A percentile compares a stretch with the other conserved stretches of the same genome.
Evolutionary conservation across 306 rosid genomes (phyloP).

Genomic region (Oxytropis ochrocephala): DNA sequence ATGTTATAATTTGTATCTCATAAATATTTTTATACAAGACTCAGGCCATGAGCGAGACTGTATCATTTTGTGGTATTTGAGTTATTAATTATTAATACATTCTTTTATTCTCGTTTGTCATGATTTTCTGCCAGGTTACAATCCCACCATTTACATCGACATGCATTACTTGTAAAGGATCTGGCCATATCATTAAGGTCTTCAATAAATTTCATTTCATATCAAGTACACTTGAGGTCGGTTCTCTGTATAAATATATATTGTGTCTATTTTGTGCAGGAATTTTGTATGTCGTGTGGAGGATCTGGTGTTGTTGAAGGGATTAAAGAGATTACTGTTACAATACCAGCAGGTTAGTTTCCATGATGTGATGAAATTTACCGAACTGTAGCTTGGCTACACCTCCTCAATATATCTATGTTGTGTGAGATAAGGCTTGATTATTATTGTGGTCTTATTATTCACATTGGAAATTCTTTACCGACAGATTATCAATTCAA

Average conservation of each 20-base stretch:
- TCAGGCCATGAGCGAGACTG: slow-evolving; percentile 15
- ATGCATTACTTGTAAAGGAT: slow-evolving; percentile 82
- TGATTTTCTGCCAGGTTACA: slow-evolving; percentile 57
- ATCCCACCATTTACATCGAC: slow-evolving; percentile 92
- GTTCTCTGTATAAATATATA: slow-evolving; percentile 9
- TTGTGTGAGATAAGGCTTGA: neutral
- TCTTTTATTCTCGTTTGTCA: slow-evolving; percentile 15
- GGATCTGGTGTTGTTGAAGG: slow-evolving; percentile 89
- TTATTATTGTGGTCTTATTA: slow-evolving; percentile 2
- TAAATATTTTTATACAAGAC: slow-evolving; percentile 2
- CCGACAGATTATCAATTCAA: neutral
- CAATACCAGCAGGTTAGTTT: slow-evolving; percentile 89
- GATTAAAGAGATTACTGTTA: slow-evolving; percentile 67
- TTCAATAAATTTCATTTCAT: slow-evolving; percentile 6
- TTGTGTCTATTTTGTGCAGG: slow-evolving; percentile 48
- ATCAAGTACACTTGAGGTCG: slow-evolving; percentile 3
- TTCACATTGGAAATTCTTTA: slow-evolving; percentile 15
- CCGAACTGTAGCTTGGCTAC: slow-evolving; percentile 7
- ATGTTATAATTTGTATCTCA: slow-evolving; percentile 17
- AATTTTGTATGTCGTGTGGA: slow-evolving; percentile 56
- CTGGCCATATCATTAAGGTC: slow-evolving; percentile 73
- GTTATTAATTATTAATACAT: slow-evolving; percentile 1
- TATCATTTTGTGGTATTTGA: neutral
- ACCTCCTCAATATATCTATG: slow-evolving; percentile 8
- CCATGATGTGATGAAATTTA: slow-evolving; percentile 11